These are phyloP conservation scores for Alternaria tenuissima DNA, from an alignment of 2,329 filamentous ascomycete species.

Conservation along the genomic window DNA sequence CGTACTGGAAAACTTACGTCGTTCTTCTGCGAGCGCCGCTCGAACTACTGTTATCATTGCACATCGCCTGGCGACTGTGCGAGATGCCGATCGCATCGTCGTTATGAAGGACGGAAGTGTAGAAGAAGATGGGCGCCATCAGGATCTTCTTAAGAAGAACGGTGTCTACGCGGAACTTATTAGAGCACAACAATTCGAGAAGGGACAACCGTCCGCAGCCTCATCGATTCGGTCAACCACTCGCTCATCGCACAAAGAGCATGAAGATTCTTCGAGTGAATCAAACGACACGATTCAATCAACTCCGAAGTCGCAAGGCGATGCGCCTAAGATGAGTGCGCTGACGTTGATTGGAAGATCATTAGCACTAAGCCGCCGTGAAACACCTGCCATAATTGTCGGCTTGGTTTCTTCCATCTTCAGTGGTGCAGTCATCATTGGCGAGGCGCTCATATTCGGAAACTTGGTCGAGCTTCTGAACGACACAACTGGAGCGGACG, in stretches of 20 bases:
- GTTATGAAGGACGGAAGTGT: conserved; percentile 47
- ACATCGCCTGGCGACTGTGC: conserved; percentile 48
- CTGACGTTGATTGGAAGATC: conserved; percentile 35
- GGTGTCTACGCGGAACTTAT: conserved; percentile 46
- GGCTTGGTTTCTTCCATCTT: conserved; percentile 56
- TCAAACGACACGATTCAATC: conserved; percentile 4
- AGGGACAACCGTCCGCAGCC: conserved; percentile 32
- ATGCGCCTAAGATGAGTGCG: conserved; percentile 22
- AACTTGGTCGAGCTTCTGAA: conserved; percentile 44
- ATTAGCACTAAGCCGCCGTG: conserved; percentile 45
- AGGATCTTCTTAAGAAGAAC: conserved; percentile 36
- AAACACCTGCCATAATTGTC: conserved; percentile 51
- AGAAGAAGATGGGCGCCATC: conserved; percentile 44
- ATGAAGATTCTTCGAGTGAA: conserved; percentile 5
- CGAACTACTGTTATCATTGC: conserved; percentile 51
- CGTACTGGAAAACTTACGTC: conserved; percentile 43
- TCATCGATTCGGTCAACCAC: conserved; percentile 34
- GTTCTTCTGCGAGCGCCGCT: conserved; percentile 34
- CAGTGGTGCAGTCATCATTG: conserved; percentile 63
- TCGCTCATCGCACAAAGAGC: conserved; percentile 22
- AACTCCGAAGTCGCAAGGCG: background rate
- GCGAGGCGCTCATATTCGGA: conserved; percentile 54
- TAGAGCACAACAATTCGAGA: conserved; percentile 48
- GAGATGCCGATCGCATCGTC: conserved; percentile 48
- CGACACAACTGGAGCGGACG: conserved; percentile 25